Percentiles rank a stretch among this genome's conserved stretches.
These are phyloP conservation scores for Xylariaceae sp. DNA, from an alignment of 2,329 filamentous ascomycete genomes.

Conservation along the genomic window DNA sequence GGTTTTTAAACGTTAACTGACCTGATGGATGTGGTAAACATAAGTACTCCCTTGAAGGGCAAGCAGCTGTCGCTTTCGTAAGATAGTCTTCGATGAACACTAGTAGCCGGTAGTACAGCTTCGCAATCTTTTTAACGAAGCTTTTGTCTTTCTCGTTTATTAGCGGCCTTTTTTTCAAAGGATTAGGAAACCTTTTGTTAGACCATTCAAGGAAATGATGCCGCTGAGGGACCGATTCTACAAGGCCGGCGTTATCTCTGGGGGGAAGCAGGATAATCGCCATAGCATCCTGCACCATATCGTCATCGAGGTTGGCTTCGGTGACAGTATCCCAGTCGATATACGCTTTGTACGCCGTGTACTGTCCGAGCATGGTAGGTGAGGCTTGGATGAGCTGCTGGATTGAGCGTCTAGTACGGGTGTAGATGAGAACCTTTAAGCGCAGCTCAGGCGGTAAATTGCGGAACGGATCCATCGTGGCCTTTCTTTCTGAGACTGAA, in stretches of 20 bases:
- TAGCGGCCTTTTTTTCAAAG: background rate
- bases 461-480: slow-evolving; percentile 4
- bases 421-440: background rate
- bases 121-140: background rate
- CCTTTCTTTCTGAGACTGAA: background rate
- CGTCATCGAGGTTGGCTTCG: slow-evolving; percentile 13
- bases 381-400: slow-evolving; percentile 1
- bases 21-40: slow-evolving; percentile 7
- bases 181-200: background rate
- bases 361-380: slow-evolving; percentile 1
- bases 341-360: background rate
- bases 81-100: slow-evolving; percentile 20
- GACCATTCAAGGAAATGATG: background rate
- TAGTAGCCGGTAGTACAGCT: slow-evolving; percentile 7
- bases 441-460: background rate
- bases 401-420: background rate
- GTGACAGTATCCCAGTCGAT: background rate
- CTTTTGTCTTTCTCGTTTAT: background rate
- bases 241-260: background rate
- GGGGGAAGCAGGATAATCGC: slow-evolving; percentile 16
- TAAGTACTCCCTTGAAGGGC: slow-evolving; percentile 13
- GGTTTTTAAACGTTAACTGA: background rate
- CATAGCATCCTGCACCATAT: slow-evolving; percentile 20
- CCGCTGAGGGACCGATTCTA: background rate
- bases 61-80: slow-evolving; percentile 18